Base-by-base conservation (phyloP, 768 basidiomycete genomes). In the Leccinum boreale region DNA sequence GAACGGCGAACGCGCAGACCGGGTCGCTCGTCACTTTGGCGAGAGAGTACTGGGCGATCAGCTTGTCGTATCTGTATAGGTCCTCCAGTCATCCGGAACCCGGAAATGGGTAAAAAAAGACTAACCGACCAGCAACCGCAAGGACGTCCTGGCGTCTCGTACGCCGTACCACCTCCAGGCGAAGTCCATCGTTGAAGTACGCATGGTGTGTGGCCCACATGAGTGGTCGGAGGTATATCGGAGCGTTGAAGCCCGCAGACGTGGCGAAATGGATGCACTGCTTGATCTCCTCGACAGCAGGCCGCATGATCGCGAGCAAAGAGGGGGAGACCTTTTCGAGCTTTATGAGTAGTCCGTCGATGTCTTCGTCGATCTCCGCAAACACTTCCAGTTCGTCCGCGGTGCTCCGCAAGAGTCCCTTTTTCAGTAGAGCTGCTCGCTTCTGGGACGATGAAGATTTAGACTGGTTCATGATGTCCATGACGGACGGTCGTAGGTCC, bases 111-210 rank as follows among this genome's bases (percentile, higher is more conserved):
- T 53, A 26, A 17, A 11, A 36, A 6, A 39, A 15, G 10, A 55
- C 80, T 50, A 55, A 90, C 90, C 91, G 80, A 64, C 92, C 92
- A 54, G 90, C 92, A n/a, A 82, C 83, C 29, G 90, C 92, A 19
- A 94, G 79, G 8, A 91, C 78, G 56, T 92, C 90, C 2, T 76
- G 73, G 19, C 79, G 80, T 67, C 87, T 91, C 62, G 77, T 83
- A 52, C 81, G 82, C 57, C 83, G 78, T 11, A 86, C 84, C 1
- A 92, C 84, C 64, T 92, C 90, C 50, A 94, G 78, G 48, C 90
- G 77, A 31, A 93, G 76, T 0, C 92, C 92, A 50, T 86, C 82
- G 36, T 83, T 84, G 76, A 91, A 90, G 64, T 86, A 78, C 1
- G 75, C 69, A 59, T 82, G 82, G 59, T 87, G 86, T 55, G 75